A percentile compares a stretch with the other conserved stretches of the same genome.
Evolutionary conservation across 768 basidiomycete genomes (phyloP).

Genomic region (Russula sp.): DNA sequence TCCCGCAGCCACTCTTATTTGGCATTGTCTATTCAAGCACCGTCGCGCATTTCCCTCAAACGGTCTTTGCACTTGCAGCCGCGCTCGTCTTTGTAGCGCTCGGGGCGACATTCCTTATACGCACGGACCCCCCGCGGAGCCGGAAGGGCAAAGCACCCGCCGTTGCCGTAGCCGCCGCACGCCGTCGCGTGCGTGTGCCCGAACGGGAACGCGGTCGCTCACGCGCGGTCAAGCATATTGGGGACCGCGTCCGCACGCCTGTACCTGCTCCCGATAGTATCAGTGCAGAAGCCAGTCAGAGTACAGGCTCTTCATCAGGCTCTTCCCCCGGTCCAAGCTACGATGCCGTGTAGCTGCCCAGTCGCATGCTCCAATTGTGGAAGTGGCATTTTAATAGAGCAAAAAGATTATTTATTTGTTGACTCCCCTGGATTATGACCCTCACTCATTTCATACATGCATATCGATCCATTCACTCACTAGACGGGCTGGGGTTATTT

Average conservation of each 20-base stretch:
- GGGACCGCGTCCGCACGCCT: slow-evolving; percentile 16
- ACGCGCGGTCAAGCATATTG: slow-evolving; percentile 21
- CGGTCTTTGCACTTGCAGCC: slow-evolving; percentile 59
- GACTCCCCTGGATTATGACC: not conserved
- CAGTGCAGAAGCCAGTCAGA: not conserved
- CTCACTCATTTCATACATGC: not conserved
- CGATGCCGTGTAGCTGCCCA: slow-evolving; percentile 4
- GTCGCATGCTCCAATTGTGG: not conserved
- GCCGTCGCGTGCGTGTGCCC: not conserved
- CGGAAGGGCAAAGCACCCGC: slow-evolving; percentile 22
- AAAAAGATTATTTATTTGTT: not conserved
- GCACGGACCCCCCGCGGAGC: slow-evolving; percentile 26
- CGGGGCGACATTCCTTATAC: slow-evolving; percentile 39
- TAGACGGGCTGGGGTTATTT: not conserved
- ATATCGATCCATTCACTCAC: not conserved
- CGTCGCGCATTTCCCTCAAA: slow-evolving; percentile 58
- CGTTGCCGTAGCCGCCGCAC: not conserved
- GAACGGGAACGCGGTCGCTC: slow-evolving; percentile 25
- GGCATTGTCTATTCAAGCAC: slow-evolving; percentile 59
- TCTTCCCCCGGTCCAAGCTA: not conserved
- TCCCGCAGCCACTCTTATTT: slow-evolving; percentile 58
- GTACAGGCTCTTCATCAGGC: not conserved
- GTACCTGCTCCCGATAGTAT: not conserved
- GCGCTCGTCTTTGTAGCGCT: slow-evolving; percentile 49
- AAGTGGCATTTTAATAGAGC: not conserved